phyloP scores from a whole-genome alignment of 2,329 filamentous ascomycete species.

The Periconia macrospinosa region DNA sequence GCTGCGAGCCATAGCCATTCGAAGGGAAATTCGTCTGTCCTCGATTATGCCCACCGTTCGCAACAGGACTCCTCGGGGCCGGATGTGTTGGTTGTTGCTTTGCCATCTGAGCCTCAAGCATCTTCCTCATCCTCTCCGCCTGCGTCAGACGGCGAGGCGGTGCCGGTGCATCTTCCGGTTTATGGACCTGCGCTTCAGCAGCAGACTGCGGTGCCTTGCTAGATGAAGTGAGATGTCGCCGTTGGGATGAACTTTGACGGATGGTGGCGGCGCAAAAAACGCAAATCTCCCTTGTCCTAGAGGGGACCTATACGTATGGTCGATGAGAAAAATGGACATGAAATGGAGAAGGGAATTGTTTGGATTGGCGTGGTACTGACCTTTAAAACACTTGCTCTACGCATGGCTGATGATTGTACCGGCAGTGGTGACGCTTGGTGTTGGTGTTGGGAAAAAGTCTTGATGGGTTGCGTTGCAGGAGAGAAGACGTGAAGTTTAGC shows the following conservation, averaged over 20 bases:
- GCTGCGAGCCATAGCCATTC: not conserved
- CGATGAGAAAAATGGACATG: not conserved
- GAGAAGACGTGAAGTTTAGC: no score
- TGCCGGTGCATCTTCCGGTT: constrained; percentile 20
- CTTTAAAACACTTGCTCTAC: not conserved
- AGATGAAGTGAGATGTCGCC: constrained; percentile 36
- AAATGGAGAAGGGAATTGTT: not conserved
- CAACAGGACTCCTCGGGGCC: not conserved
- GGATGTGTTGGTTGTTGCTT: constrained; percentile 7
- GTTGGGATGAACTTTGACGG: constrained; percentile 24
- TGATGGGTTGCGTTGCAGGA: not conserved
- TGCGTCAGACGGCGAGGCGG: constrained; percentile 20
- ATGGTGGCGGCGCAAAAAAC: constrained; percentile 40
- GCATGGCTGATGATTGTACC: not conserved
- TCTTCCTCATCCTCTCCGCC: constrained; percentile 32
- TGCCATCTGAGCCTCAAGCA: constrained; percentile 18
- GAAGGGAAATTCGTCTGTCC: no score
- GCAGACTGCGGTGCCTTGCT: constrained; percentile 34
- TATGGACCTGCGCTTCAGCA: constrained; percentile 26
- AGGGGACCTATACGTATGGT: not conserved
- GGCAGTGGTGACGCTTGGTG: not conserved
- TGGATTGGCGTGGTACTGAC: not conserved
- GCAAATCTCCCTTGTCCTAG: constrained; percentile 42
- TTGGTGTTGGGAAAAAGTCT: not conserved
- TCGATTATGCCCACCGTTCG: no score